A percentile compares a stretch with the other conserved stretches of the same genome.
These are phyloP conservation scores for Plantago ovata DNA, from an alignment of 257 asterid species.

Conservation along the genomic window DNA sequence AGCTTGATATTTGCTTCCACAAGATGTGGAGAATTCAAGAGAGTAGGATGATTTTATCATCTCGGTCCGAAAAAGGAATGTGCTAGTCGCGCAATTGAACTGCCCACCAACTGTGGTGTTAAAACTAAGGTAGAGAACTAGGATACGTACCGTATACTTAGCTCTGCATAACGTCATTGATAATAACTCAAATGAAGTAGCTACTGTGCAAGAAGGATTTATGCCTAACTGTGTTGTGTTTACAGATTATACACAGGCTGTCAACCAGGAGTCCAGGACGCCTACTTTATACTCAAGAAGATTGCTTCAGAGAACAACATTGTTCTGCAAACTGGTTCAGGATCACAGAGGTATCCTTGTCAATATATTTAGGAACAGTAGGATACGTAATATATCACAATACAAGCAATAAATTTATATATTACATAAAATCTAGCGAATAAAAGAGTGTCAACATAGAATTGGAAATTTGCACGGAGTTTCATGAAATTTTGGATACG, in stretches of 20 bases:
- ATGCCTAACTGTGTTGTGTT: not conserved
- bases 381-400: too few relatives aligned
- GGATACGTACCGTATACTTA: not conserved
- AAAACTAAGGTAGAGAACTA: slow-evolving; percentile 46
- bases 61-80: slow-evolving; percentile 67
- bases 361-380: not conserved
- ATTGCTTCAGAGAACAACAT: slow-evolving; percentile 74
- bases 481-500: too few relatives aligned
- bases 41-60: slow-evolving; percentile 47
- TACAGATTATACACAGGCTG: slow-evolving; percentile 71
- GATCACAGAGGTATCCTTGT: slow-evolving; percentile 32
- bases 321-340: slow-evolving; percentile 39
- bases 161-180: not conserved
- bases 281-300: slow-evolving; percentile 57
- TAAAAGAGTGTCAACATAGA: too few relatives aligned
- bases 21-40: slow-evolving; percentile 85
- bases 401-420: too few relatives aligned
- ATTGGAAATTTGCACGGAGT: too few relatives aligned
- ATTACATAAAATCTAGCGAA: too few relatives aligned
- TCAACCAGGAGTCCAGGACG: slow-evolving; percentile 65
- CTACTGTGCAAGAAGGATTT: not conserved
- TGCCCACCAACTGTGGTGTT: slow-evolving; percentile 88
- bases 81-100: slow-evolving; percentile 55
- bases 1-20: slow-evolving; percentile 69
- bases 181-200: too few relatives aligned